Percentiles rank a stretch among this genome's conserved stretches.
Conservation (phyloP, 2,329 filamentous ascomycete species). For the Sphaerulina populicola region DNA sequence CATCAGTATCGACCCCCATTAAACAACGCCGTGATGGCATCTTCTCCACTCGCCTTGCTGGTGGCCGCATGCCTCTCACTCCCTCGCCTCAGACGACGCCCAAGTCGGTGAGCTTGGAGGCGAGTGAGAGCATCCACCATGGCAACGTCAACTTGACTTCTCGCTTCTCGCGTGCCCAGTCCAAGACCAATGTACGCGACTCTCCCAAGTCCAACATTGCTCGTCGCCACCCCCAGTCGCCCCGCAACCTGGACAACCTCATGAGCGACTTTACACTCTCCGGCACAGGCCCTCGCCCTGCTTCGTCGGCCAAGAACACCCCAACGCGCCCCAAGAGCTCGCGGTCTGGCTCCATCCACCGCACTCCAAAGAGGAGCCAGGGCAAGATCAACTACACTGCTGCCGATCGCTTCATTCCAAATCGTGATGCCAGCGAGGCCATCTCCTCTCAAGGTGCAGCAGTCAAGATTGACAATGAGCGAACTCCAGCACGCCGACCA, state of each 20-base stretch:
- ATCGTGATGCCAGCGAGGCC: conserved; percentile 80
- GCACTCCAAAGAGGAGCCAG: conserved; percentile 49
- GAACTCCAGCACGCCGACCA: conserved; percentile 51
- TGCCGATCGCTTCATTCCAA: conserved; percentile 92
- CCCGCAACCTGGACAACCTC: conserved; percentile 79
- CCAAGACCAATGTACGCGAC: conserved; percentile 63
- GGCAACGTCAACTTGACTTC: conserved; percentile 66
- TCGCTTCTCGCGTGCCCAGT: conserved; percentile 63
- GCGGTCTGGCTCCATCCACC: conserved; percentile 33
- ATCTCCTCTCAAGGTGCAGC: conserved; percentile 61
- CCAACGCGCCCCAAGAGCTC: conserved; percentile 38
- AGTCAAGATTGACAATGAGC: conserved; percentile 74
- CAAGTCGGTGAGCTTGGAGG: conserved; percentile 49
- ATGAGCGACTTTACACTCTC: conserved; percentile 88
- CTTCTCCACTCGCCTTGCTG: conserved; percentile 85
- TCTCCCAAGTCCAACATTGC: conserved; percentile 97
- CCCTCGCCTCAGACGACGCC: conserved; percentile 70
- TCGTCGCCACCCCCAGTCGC: conserved; percentile 56
- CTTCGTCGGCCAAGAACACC: conserved; percentile 39
- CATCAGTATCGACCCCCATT: conserved; percentile 76
- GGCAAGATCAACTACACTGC: conserved; percentile 51
- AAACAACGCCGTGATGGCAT: conserved; percentile 83
- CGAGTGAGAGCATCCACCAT: conserved; percentile 64
- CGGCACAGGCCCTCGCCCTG: conserved; percentile 57
- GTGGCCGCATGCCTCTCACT: conserved; percentile 88